Evolutionary conservation across 208 protist genomes (phyloP).

Genomic region (Phytomonas sp.): DNA sequence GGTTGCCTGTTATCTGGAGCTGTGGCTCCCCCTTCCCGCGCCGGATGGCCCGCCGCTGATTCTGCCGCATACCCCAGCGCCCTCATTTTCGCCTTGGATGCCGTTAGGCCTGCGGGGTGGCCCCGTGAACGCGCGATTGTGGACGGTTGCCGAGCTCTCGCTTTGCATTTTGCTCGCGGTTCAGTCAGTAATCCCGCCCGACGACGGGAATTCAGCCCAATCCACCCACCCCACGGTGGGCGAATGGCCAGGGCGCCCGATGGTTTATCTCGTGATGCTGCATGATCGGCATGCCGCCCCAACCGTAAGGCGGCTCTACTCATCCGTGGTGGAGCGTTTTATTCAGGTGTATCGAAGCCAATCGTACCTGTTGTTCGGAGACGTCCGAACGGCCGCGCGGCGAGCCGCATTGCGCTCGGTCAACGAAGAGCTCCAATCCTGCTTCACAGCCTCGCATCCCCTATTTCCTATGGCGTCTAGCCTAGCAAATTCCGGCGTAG

Average conservation of each 20-base stretch:
- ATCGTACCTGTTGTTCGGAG: conserved; percentile 17
- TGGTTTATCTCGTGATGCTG: conserved; percentile 18
- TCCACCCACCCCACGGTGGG: neutral
- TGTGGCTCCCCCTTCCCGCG: conserved; percentile 40
- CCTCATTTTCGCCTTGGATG: neutral
- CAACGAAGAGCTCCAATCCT: conserved; percentile 16
- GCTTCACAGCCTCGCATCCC: conserved; percentile 5
- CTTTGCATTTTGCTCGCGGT: conserved; percentile 1
- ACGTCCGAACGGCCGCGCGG: conserved; percentile 4
- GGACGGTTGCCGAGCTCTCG: neutral
- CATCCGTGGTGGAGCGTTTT: conserved; percentile 23
- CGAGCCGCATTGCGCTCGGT: conserved; percentile 19
- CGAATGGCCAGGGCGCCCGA: conserved; percentile 6
- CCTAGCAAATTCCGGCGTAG: neutral
- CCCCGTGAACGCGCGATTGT: neutral
- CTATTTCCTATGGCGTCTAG: neutral
- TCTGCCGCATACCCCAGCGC: conserved; percentile 20
- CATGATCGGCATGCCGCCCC: conserved; percentile 14
- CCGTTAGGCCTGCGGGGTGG: neutral
- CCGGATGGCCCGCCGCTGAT: conserved; percentile 38
- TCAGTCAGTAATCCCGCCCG: neutral
- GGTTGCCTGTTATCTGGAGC: conserved; percentile 12
- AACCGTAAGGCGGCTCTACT: conserved; percentile 26
- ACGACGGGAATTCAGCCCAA: neutral
- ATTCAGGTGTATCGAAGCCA: conserved; percentile 20